Evolutionary conservation across 495 filamentous ascomycete genomes (phyloP).

Genomic region (Neurospora sp.): DNA sequence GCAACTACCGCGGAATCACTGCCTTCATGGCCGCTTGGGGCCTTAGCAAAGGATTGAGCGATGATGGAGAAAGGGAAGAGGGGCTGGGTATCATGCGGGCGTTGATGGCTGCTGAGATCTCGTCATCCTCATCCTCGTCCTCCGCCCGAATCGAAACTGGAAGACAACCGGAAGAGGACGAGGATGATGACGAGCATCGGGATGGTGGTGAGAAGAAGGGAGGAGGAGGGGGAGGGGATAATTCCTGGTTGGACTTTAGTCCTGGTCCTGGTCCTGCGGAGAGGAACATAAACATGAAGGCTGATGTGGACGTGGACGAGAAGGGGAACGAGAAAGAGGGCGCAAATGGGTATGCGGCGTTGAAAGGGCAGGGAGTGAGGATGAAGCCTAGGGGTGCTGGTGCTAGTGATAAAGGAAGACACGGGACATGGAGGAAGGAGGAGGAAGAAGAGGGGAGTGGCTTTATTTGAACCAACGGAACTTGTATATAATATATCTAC

Average conservation of each 20-base stretch:
- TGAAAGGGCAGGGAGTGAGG: neutral
- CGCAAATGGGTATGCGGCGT: neutral
- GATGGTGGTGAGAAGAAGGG: neutral
- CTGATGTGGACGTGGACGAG: neutral
- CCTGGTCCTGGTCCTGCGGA: neutral
- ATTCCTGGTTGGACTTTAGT: neutral
- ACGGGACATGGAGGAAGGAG: neutral
- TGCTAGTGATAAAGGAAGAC: neutral
- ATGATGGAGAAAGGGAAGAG: constrained; percentile 22
- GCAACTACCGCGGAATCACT: constrained; percentile 31
- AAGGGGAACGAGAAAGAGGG: neutral
- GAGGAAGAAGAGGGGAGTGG: neutral
- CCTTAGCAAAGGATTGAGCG: neutral
- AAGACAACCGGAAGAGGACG: neutral
- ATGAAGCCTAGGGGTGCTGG: neutral
- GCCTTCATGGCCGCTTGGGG: constrained; percentile 34
- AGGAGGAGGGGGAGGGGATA: neutral
- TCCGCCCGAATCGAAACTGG: neutral
- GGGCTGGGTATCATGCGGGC: constrained; percentile 27
- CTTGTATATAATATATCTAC: neutral
- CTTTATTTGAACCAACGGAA: neutral
- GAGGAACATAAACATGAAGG: neutral
- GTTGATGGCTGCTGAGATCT: constrained; percentile 24
- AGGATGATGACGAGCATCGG: neutral
- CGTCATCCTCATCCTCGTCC: no score